Conservation (phyloP, 2,329 filamentous ascomycete genomes). For the Pochonia chlamydosporia region DNA sequence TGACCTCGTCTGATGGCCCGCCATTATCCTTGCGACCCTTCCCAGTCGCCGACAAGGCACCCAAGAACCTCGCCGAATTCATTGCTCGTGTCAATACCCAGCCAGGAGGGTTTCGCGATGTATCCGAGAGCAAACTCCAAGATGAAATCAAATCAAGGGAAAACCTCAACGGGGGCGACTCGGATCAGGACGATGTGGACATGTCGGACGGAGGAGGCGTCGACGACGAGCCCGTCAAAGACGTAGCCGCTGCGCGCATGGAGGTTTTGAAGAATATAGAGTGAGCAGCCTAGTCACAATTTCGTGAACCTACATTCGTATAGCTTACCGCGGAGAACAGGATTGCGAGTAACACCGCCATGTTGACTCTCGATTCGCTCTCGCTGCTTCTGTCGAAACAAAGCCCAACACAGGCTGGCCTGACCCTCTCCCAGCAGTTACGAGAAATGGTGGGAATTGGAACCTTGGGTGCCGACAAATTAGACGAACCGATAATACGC, state of each 20-base stretch:
- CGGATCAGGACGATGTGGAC: slow-evolving; percentile 39
- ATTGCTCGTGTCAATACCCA: slow-evolving; percentile 79
- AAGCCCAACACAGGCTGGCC: slow-evolving; percentile 60
- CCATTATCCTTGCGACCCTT: slow-evolving; percentile 32
- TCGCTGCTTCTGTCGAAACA: slow-evolving; percentile 82
- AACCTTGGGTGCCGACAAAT: slow-evolving; percentile 63
- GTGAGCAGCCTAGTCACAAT: slow-evolving; percentile 29
- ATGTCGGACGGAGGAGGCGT: slow-evolving; percentile 43
- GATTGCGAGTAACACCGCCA: slow-evolving; percentile 46
- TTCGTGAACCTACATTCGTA: background rate
- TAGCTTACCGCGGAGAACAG: slow-evolving; percentile 15
- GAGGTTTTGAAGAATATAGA: slow-evolving; percentile 55
- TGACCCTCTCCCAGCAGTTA: slow-evolving; percentile 64
- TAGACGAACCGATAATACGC: slow-evolving; percentile 55
- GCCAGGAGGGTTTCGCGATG: slow-evolving; percentile 68
- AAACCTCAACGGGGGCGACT: slow-evolving; percentile 34
- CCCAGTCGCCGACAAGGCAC: slow-evolving; percentile 49
- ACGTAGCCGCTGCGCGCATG: slow-evolving; percentile 46
- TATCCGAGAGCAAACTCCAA: slow-evolving; percentile 68
- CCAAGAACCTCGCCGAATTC: slow-evolving; percentile 62
- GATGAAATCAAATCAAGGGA: slow-evolving; percentile 54
- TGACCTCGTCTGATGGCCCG: slow-evolving; percentile 26
- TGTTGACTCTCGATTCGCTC: slow-evolving; percentile 73
- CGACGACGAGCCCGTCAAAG: slow-evolving; percentile 37
- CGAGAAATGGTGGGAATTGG: slow-evolving; percentile 68